Evolutionary conservation across 179 eudicot genomes (phyloP), one percentile per base, ranked within the genome.

Genomic region (Vitellaria paradoxa): DNA sequence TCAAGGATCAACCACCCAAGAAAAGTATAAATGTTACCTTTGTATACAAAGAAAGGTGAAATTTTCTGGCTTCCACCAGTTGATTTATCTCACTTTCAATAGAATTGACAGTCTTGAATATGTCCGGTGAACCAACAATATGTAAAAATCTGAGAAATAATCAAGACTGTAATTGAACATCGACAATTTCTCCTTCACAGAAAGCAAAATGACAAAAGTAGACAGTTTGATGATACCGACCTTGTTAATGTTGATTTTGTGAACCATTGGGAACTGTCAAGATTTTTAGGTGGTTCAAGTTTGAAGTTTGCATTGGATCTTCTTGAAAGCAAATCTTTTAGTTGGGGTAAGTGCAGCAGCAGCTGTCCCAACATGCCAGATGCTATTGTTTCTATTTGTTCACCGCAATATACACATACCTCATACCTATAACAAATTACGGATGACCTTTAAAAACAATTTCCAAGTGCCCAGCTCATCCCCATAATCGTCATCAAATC

Each of bases 31-130:
- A 72, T 21, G 61, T 68, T 81, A 95, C 98, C 90, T 90, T 84
- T 47, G 84, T 46, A 81, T 93, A 87, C 78, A 96, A 84, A 57
- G 99, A 90, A 78, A 95, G 87, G 81, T 95, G 99, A 86, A 91
- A 95, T 68, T 71, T 90, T 68, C 85, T 89, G 18, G 94, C 82
- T 80, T 91, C 99, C 83, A 91, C 97, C 65, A 96, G 84, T 78
- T 96, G 98, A 74, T 86, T 85, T 77, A 96, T 86, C 87, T 96
- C 98, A 24, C 87, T 85, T 64, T 70, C 77, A 46, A 91, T 67
- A 42, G 91, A 77, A 77, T 83, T 79, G 26, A 89, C 80, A 70
- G 81, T 82, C 42, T 81, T 84, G 50, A 90, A 82, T 59, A 81
- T 76, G 72, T 90, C 89, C 67, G 84, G 79, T 73, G 91, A 89